Base-by-base conservation (phyloP, 140 eudicot species). In the Anethum foeniculum region DNA sequence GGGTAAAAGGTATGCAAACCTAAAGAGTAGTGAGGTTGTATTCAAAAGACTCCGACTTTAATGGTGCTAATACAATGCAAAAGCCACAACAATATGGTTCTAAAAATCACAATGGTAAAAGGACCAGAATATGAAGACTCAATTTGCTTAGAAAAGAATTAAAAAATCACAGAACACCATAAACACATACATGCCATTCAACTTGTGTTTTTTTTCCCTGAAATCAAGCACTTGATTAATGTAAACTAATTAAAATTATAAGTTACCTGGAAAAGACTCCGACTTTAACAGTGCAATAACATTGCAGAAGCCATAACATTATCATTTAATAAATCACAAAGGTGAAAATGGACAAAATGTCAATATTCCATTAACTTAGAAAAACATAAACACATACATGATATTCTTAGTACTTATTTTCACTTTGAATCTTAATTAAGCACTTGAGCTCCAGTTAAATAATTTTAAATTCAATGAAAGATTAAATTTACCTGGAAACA, bases 401-500 rank as follows among this genome's bases (percentile, higher is more conserved):
- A 64, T 7, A 64, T 25, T 25, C 43, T 68, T 4, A 68, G 7
- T 2, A 68, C 18, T 41, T 56, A 27, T 54, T n/a, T 19, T 54
- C 25, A 54, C 19, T 64, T 25, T 11, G 10, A 0, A 25, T 64
- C 32, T 10, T 12, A 64, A 64, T 64, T 25, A 28, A 23, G 46
- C 46, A 41, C 7, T 5, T 41, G 6, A 41, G 34, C 71, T 2
- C 18, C 34, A 64, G 18, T n/a, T 62, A 62, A 62, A 1, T 0
- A 21, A 21, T 62, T 30, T 62, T 0, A 64, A 60, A 10, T 41
- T 23, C 32, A 69, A 60, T 23, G 1, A 64, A 48, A 52, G 32
- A 32, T 32, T 7, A 23, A 49, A 58, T 21, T 43, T 71, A 91
- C 97, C 97, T 88, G 19, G 87, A 84, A 74, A 82, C 76, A 76